A percentile compares a stretch with the other conserved stretches of the same genome.
These are phyloP conservation scores for Trametes cingulata DNA, from an alignment of 768 basidiomycete genomes.

Conservation along the genomic window DNA sequence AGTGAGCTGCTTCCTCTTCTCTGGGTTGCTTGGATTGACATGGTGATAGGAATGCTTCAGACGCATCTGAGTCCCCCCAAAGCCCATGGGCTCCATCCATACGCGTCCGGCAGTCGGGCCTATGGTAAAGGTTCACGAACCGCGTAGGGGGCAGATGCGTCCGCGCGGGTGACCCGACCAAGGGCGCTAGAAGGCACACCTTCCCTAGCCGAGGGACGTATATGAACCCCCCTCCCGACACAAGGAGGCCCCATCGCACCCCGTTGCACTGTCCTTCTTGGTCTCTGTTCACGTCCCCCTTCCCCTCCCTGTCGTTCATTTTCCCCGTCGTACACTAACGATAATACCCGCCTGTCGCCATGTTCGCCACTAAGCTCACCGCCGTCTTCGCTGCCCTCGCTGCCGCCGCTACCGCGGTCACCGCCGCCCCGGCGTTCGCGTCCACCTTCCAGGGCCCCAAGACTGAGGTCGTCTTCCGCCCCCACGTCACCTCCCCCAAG, in stretches of 20 bases:
- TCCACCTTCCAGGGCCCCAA: too few relatives aligned
- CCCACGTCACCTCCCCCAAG: slow-evolving; percentile 44
- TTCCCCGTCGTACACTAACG: slow-evolving; percentile 7
- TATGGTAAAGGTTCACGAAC: neutral
- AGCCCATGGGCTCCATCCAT: neutral
- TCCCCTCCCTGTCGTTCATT: slow-evolving; percentile 12
- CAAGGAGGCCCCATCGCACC: neutral
- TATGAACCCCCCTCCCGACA: slow-evolving; percentile 2
- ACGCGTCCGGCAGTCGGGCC: neutral
- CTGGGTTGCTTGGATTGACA: neutral
- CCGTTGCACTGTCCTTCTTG: neutral
- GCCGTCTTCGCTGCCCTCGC: slow-evolving; percentile 28
- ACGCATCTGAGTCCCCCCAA: neutral
- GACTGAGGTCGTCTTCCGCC: slow-evolving; percentile 32
- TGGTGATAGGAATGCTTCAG: neutral
- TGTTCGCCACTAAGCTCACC: slow-evolving; percentile 24
- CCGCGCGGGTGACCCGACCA: neutral
- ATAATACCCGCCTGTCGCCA: slow-evolving; percentile 1
- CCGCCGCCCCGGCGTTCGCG: too few relatives aligned
- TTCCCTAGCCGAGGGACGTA: slow-evolving; percentile 7
- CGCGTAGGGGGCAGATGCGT: neutral
- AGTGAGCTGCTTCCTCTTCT: too few relatives aligned
- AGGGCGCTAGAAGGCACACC: slow-evolving; percentile 9
- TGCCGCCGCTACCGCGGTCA: slow-evolving; percentile 32
- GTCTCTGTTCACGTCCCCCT: neutral